Conservation (phyloP, 305 asterid species). For the Salvia sclarea region DNA sequence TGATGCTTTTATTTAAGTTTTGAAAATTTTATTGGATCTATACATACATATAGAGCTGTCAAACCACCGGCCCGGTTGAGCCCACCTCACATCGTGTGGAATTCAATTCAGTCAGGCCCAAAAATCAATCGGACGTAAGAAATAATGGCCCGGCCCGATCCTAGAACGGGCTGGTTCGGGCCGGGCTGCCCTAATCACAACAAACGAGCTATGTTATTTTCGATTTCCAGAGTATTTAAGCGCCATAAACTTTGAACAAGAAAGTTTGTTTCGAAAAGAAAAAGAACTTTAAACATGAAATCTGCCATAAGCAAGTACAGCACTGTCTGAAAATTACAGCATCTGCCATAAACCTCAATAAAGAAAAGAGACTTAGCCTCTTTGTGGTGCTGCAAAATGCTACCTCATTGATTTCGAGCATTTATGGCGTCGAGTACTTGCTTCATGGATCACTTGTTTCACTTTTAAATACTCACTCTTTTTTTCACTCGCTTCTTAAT, state of each 20-base stretch:
- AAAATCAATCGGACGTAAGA: too few species aligned
- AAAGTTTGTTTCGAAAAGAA: not conserved
- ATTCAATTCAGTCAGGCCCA: not conserved
- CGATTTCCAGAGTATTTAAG: not conserved
- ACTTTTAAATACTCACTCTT: slow-evolving; percentile 45
- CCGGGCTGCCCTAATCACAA: too few species aligned
- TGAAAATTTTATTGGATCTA: too few species aligned
- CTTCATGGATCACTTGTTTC: slow-evolving; percentile 49
- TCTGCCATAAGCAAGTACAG: not conserved
- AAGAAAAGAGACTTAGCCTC: slow-evolving; percentile 3
- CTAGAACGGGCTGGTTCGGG: not conserved
- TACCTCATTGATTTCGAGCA: slow-evolving; percentile 39
- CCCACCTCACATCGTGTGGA: too few species aligned
- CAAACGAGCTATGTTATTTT: not conserved
- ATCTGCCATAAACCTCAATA: slow-evolving; percentile 19
- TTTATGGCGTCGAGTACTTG: slow-evolving; percentile 35
- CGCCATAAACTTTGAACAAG: slow-evolving; percentile 1
- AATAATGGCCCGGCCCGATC: not conserved
- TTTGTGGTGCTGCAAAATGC: slow-evolving; percentile 30
- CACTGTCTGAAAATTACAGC: not conserved
- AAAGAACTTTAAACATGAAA: slow-evolving; percentile 12
- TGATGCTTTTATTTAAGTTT: too few species aligned
- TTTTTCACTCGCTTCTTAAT: slow-evolving; percentile 17
- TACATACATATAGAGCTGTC: too few species aligned
- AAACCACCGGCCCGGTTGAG: too few species aligned